These are phyloP conservation scores for Hyphopichia buzzinii DNA, from an alignment of 1,139 yeast species.

Conservation along the genomic window DNA sequence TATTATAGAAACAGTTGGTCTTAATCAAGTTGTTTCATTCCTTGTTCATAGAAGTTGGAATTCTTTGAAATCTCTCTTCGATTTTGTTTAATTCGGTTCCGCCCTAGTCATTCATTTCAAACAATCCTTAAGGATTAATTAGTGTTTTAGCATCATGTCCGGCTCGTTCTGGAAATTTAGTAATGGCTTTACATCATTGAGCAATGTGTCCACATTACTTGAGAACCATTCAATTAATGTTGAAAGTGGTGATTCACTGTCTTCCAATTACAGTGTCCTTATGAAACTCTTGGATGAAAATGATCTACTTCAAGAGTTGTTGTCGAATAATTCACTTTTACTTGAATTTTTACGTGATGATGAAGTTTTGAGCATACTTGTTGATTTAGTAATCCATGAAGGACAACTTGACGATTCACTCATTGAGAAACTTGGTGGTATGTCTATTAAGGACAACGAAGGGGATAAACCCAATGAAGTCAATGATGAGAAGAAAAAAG, in stretches of 20 bases:
- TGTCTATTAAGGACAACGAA: conserved; percentile 7
- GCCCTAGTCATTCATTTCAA: not conserved
- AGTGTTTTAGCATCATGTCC: conserved; percentile 45
- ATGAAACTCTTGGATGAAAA: conserved; percentile 79
- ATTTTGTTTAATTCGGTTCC: not conserved
- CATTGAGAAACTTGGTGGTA: conserved; percentile 6
- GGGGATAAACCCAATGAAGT: conserved; percentile 16
- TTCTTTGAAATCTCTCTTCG: no score
- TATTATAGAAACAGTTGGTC: no score
- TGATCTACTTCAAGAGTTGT: conserved; percentile 79
- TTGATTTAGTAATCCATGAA: conserved; percentile 61
- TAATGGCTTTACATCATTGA: conserved; percentile 74
- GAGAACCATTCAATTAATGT: conserved; percentile 45
- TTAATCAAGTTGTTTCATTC: no score
- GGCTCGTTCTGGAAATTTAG: conserved; percentile 92
- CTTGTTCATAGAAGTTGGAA: no score
- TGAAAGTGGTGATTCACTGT: conserved; percentile 22
- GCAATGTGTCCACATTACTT: conserved; percentile 71
- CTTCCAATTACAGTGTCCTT: conserved; percentile 33
- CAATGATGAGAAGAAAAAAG: not conserved
- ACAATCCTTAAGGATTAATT: not conserved
- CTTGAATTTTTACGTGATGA: conserved; percentile 80
- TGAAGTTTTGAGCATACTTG: conserved; percentile 60
- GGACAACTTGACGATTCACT: conserved; percentile 19
- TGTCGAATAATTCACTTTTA: conserved; percentile 78